These are phyloP conservation scores for Phytophthora meadii DNA, from an alignment of 352 stramenopile genomes.

Conservation along the genomic window DNA sequence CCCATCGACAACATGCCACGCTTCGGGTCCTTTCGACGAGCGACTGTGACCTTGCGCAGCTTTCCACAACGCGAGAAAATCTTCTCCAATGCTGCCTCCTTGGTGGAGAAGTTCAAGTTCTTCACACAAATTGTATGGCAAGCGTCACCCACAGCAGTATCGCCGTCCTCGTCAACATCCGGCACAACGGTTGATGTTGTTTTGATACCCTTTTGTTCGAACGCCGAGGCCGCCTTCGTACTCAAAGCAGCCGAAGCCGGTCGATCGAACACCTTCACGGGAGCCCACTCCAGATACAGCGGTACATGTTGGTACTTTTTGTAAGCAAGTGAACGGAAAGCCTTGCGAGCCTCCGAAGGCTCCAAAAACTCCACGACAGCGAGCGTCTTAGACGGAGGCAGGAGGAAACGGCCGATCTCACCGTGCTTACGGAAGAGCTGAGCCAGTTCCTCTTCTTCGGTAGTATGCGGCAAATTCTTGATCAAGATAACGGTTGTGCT, in stretches of 20 bases:
- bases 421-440: slow-evolving; percentile 95
- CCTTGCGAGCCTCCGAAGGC: slow-evolving; percentile 94
- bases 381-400: slow-evolving; percentile 94
- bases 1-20: slow-evolving; percentile 94
- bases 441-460: slow-evolving; percentile 92
- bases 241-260: slow-evolving; percentile 25
- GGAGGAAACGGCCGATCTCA: slow-evolving; percentile 86
- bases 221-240: slow-evolving; percentile 7
- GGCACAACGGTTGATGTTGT: slow-evolving; percentile 53
- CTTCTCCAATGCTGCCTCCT: slow-evolving; percentile 86
- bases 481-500: slow-evolving; percentile 96
- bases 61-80: slow-evolving; percentile 75
- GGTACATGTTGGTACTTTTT: slow-evolving; percentile 98
- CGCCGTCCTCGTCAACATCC: slow-evolving; percentile 67
- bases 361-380: slow-evolving; percentile 97
- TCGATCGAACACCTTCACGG: slow-evolving; percentile 82
- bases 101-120: slow-evolving; percentile 98
- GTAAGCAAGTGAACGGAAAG: slow-evolving; percentile 98
- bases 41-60: slow-evolving; percentile 89
- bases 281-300: slow-evolving; percentile 99
- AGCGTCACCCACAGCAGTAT: slow-evolving; percentile 65
- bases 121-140: slow-evolving; percentile 97
- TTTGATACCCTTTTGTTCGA: slow-evolving; percentile 65
- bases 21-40: slow-evolving; percentile 84
- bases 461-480: slow-evolving; percentile 98